These are phyloP conservation scores for Hyphopichia buzzinii DNA, from an alignment of 1,139 yeast genomes.

Conservation along the genomic window DNA sequence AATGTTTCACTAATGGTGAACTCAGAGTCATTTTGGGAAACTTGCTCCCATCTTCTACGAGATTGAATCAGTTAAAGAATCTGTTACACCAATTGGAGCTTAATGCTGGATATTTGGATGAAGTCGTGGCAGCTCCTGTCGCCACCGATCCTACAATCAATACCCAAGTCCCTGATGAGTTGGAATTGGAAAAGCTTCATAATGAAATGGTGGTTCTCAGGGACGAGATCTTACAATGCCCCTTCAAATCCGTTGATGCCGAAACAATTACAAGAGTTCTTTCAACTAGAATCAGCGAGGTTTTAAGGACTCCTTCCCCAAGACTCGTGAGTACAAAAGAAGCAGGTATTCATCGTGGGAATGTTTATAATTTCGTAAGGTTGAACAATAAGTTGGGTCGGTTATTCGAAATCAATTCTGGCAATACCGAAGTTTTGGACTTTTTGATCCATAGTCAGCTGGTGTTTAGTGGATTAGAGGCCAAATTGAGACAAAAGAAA, in stretches of 20 bases:
- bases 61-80: conserved; percentile 2
- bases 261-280: conserved; percentile 7
- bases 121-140: background rate
- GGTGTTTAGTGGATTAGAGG: conserved; percentile 24
- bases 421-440: conserved; percentile 34
- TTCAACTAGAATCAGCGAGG: conserved; percentile 17
- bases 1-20: conserved; percentile 1
- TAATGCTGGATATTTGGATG: conserved; percentile 1
- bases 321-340: conserved; percentile 2
- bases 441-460: conserved; percentile 25
- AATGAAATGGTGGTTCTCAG: conserved; percentile 20
- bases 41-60: conserved; percentile 1
- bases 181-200: conserved; percentile 22
- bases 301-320: conserved; percentile 3
- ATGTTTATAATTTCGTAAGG: conserved; percentile 19
- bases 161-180: conserved; percentile 20
- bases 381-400: conserved; percentile 18
- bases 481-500: conserved; percentile 11
- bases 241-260: conserved; percentile 12
- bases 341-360: conserved; percentile 8
- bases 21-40: background rate
- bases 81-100: background rate
- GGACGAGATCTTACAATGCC: conserved; percentile 15
- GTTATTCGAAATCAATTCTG: conserved; percentile 29
- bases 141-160: conserved; percentile 5